A percentile compares a stretch with the other conserved stretches of the same genome.
Conservation (phyloP, 768 basidiomycete species). For the Epithele typhae region DNA sequence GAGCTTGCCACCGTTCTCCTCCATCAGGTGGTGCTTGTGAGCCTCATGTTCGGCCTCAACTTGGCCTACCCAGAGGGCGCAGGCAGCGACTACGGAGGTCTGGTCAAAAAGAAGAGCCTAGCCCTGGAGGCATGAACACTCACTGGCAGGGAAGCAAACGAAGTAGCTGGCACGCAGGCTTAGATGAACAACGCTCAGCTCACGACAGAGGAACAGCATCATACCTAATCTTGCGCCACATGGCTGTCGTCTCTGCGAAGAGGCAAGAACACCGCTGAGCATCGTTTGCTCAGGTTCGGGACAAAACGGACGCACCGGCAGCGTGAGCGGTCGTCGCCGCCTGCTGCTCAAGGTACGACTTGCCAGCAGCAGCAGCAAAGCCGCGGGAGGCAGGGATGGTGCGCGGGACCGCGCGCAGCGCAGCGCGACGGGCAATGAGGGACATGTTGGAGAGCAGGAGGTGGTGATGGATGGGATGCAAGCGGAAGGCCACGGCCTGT, state of each 20-base stretch:
- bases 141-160: slow-evolving; percentile 72
- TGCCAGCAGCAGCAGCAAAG: slow-evolving; percentile 22
- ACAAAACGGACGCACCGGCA: slow-evolving; percentile 16
- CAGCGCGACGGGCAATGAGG: slow-evolving; percentile 43
- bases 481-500: slow-evolving; percentile 9
- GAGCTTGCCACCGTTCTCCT: slow-evolving; percentile 68
- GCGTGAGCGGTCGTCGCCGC: slow-evolving; percentile 20
- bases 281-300: no score
- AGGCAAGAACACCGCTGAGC: slow-evolving; percentile 12
- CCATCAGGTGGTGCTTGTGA: slow-evolving; percentile 65
- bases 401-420: slow-evolving; percentile 38
- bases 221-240: slow-evolving; percentile 88
- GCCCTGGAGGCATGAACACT: slow-evolving; percentile 24
- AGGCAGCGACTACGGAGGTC: slow-evolving; percentile 19
- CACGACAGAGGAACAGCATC: slow-evolving; percentile 13
- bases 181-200: neutral
- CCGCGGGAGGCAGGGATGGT: slow-evolving; percentile 26
- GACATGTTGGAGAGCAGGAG: slow-evolving; percentile 24
- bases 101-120: neutral
- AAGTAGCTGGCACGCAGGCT: slow-evolving; percentile 48
- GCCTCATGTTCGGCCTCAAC: slow-evolving; percentile 62
- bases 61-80: slow-evolving; percentile 43
- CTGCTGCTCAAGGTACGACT: slow-evolving; percentile 20
- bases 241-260: slow-evolving; percentile 61
- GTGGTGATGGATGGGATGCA: slow-evolving; percentile 15